A percentile compares a stretch with the other conserved stretches of the same genome.
These are phyloP conservation scores for Vitellaria paradoxa DNA, from an alignment of 179 eudicot genomes.

Conservation along the genomic window DNA sequence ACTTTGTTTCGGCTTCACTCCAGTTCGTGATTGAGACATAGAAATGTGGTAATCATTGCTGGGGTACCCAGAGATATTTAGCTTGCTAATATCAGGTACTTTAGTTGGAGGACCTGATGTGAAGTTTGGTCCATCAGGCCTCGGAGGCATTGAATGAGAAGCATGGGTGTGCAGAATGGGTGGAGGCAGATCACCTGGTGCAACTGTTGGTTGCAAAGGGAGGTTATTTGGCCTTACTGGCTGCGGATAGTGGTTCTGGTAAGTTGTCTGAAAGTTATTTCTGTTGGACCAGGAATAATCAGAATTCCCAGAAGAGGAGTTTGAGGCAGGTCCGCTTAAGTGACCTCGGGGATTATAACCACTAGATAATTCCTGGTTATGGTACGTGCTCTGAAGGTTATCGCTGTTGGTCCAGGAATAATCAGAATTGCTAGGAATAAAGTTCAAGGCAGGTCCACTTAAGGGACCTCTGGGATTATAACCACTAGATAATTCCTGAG, in stretches of 20 bases:
- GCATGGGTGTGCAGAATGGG: slow-evolving; percentile 28
- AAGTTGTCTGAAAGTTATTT: slow-evolving; percentile 26
- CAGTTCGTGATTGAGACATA: slow-evolving; percentile 33
- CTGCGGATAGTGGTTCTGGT: slow-evolving; percentile 38
- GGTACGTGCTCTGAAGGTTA: no score
- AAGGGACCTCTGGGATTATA: slow-evolving; percentile 33
- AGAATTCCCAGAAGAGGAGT: slow-evolving; percentile 29
- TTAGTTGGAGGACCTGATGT: slow-evolving; percentile 28
- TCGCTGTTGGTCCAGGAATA: no score
- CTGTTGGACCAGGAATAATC: slow-evolving; percentile 38
- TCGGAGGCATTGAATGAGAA: slow-evolving; percentile 33
- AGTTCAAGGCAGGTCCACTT: background rate
- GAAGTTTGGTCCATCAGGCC: slow-evolving; percentile 43
- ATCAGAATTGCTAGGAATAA: no score
- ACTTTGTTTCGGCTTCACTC: slow-evolving; percentile 41
- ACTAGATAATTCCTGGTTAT: no score
- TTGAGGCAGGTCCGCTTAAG: slow-evolving; percentile 29
- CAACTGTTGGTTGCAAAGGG: slow-evolving; percentile 30
- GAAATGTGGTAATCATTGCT: slow-evolving; percentile 31
- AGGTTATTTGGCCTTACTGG: slow-evolving; percentile 42
- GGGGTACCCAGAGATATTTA: slow-evolving; percentile 45
- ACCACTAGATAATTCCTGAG: slow-evolving; percentile 41
- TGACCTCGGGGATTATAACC: no score
- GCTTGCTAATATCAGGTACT: slow-evolving; percentile 52
- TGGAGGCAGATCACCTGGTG: slow-evolving; percentile 40